Base-by-base conservation (phyloP, 1,139 yeast species). In the Meyerozyma athensensis region DNA sequence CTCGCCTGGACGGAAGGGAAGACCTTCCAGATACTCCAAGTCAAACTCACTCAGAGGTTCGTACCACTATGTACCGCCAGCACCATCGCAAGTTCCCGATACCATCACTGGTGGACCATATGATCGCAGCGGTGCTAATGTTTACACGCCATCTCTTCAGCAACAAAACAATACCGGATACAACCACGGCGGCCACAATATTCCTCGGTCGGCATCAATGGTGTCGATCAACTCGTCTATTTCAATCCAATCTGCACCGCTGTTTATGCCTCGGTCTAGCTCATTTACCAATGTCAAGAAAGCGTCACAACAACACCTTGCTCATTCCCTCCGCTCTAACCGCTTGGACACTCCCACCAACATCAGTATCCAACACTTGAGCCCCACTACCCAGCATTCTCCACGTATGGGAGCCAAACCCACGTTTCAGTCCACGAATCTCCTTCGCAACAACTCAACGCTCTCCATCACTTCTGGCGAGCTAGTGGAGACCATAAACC, bases 1-100 rank as follows among this genome's bases (percentile, higher is more conserved):
- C 33, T 56, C 64, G 12, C 72, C 74, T 1, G 43, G 61, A 9
- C 60, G 56, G 36, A 58, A 77, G 38, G 52, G 63, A 35, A 56
- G 70, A 39, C 77, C 77, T 16, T 4, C 32, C 8, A n/a, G 32
- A 14, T 18, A 28, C 32, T 20, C 32, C 10, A 16, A 18, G 19
- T 28, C 32, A 9, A 17, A 16, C 32, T 28, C 32, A 14, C 20
- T 28, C 19, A 16, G 8, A 20, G 32, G 32, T 5, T 4, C 20
- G 13, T 28, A 28, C 20, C 32, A 28, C 21, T 28, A 28, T 20
- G 21, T 28, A 3, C 28, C 28, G 47, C 12, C 61, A 62, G 42
- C 43, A 63, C 31, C 44, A 41, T 38, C 39, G 36, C 33, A 31
- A 36, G n/a, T n/a, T n/a, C n/a, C n/a, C n/a, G n/a, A n/a, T 38